Base-by-base conservation (phyloP, 495 filamentous ascomycete genomes). In the Paragyromitra xinjiangensis region DNA sequence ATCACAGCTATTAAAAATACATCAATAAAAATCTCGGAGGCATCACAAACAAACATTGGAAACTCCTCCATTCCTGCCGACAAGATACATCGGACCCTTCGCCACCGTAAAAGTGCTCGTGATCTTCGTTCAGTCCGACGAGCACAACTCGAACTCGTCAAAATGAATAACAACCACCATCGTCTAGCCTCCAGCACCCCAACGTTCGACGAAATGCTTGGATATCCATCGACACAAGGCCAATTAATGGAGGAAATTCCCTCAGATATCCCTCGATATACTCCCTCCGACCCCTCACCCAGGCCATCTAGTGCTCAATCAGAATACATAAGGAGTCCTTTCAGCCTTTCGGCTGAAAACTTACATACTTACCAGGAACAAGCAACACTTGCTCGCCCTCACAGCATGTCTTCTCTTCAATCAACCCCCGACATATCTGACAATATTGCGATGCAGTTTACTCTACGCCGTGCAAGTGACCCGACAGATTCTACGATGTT, bases 321-420 rank as follows among this genome's bases (percentile, higher is more conserved):
- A 8, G 77, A 72, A 62, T 79, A 67, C 62, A 61, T 72, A 37
- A 64, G 68, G 9, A 71, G 40, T 16, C 53, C 75, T 26, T 79
- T 78, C 63, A 79, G 77, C 42, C 74, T 78, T 59, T 79, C 77
- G 12, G 74, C 77, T 45, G 77, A 79, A 73, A 79, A 78, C 19
- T 24, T 79, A 37, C 68, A 79, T 50, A 65, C 59, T 26, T 67
- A 75, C n/a, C 67, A 79, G 34, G 75, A 79, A 7, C 77, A 69
- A 78, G 75, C 62, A 53, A 64, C 66, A 40, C 66, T 79, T 40
- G 75, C 79, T 48, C 74, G 79, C 19, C 69, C 80, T 2, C 80
- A 81, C 56, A 81, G 79, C 78, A 81, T 81, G 78, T 81, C 79
- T 26, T 79, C 78, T 22, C 64, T 79, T 24, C 68, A 77, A 29